Evolutionary conservation across 495 filamentous ascomycete species (phyloP).

Genomic region (Cercophora sp.): DNA sequence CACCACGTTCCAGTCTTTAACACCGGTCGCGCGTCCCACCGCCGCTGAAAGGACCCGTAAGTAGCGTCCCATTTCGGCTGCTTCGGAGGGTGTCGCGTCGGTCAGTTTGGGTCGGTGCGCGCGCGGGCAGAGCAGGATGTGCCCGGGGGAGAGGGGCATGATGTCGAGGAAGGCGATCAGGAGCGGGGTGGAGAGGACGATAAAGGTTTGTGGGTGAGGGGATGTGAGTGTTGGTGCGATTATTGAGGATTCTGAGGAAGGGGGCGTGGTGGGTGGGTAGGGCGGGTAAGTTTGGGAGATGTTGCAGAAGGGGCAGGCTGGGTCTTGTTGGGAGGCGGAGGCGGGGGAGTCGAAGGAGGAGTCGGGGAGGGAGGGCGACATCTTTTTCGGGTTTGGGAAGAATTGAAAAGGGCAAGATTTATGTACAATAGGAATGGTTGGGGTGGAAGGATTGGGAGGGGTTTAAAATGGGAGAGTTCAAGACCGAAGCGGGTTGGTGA

Average conservation of each 20-base stretch:
- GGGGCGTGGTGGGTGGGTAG: conserved; percentile 38
- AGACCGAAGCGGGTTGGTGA: too few relatives aligned
- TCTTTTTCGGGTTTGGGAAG: too few relatives aligned
- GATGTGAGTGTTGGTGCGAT: conserved; percentile 29
- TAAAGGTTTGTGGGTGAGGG: conserved; percentile 50
- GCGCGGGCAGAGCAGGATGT: conserved; percentile 72
- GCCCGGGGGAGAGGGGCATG: conserved; percentile 73
- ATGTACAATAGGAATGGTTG: too few relatives aligned
- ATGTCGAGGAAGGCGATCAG: conserved; percentile 88
- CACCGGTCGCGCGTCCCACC: conserved; percentile 57
- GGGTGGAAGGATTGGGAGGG: not conserved
- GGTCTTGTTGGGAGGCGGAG: not conserved
- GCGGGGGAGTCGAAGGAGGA: conserved; percentile 4
- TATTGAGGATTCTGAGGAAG: conserved; percentile 24
- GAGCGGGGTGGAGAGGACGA: conserved; percentile 68
- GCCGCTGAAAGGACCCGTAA: conserved; percentile 71
- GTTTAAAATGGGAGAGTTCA: too few relatives aligned
- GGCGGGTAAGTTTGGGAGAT: conserved; percentile 50
- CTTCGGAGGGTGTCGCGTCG: conserved; percentile 54
- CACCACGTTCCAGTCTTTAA: conserved; percentile 84
- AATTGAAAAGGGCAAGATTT: too few relatives aligned
- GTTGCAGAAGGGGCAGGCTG: conserved; percentile 61
- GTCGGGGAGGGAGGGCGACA: conserved; percentile 7
- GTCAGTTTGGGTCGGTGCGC: conserved; percentile 66
- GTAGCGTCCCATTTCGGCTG: conserved; percentile 63